These are phyloP conservation scores for Eleusine coracana DNA, from an alignment of 176 grass and related monocot genomes.

Conservation along the genomic window DNA sequence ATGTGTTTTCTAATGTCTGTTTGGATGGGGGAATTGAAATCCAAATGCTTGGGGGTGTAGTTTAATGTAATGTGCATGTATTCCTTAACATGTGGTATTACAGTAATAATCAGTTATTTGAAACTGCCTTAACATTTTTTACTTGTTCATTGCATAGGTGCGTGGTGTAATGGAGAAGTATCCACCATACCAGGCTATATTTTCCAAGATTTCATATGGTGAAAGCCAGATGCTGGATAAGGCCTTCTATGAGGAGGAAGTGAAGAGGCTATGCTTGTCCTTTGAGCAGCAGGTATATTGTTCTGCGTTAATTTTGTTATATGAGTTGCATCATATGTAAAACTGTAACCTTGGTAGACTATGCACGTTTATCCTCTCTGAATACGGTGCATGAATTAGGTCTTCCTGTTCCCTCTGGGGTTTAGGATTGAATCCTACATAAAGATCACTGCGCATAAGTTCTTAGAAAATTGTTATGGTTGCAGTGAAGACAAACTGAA, in stretches of 20 bases:
- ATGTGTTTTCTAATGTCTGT: not conserved
- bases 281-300: slow-evolving; percentile 89
- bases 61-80: not conserved
- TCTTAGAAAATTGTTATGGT: not conserved
- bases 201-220: slow-evolving; percentile 83
- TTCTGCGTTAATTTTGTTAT: not conserved
- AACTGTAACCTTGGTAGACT: not conserved
- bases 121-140: slow-evolving; percentile 7
- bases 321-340: not conserved
- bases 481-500: not conserved
- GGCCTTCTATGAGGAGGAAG: slow-evolving; percentile 96
- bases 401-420: not conserved
- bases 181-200: slow-evolving; percentile 91
- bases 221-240: slow-evolving; percentile 99
- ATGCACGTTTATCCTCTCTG: not conserved
- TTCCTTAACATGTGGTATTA: not conserved
- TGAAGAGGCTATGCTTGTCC: slow-evolving; percentile 75
- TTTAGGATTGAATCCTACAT: not conserved
- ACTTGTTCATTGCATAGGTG: slow-evolving; percentile 51
- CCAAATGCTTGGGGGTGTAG: not conserved
- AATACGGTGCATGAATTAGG: no score
- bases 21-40: not conserved
- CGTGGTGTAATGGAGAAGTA: slow-evolving; percentile 97
- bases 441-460: not conserved
- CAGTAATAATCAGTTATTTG: slow-evolving; percentile 8